Evolutionary conservation across 192 early-diverging fungal species (phyloP).

Genomic region (Oehlia diaphana): DNA sequence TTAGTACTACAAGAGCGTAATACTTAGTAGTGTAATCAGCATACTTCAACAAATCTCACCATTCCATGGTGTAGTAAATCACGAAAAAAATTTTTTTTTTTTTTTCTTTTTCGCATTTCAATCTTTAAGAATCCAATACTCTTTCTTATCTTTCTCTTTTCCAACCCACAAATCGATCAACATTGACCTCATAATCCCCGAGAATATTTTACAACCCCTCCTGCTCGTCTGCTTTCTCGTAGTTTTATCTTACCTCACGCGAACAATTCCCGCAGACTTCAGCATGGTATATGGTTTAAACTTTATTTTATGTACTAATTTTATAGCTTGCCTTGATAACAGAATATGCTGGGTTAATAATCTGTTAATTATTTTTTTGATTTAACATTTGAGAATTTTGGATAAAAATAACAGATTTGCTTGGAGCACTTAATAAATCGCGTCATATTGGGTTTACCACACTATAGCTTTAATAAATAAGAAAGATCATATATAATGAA

Average conservation of each 20-base stretch:
- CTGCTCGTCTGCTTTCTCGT: slow-evolving; percentile 32
- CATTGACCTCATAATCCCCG: slow-evolving; percentile 33
- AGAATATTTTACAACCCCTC: slow-evolving; percentile 27
- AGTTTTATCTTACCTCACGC: slow-evolving; percentile 19
- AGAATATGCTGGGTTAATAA: slow-evolving; percentile 5
- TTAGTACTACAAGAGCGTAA: slow-evolving; percentile 7
- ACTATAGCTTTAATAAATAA: neutral
- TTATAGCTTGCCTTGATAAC: neutral
- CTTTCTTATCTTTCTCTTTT: slow-evolving; percentile 3
- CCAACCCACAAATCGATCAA: slow-evolving; percentile 28
- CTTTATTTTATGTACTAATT: neutral
- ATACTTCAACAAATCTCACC: neutral
- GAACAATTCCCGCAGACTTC: slow-evolving; percentile 30
- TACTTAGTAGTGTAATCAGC: slow-evolving; percentile 3
- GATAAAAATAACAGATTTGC: neutral
- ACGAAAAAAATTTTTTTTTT: neutral
- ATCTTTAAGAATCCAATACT: slow-evolving; percentile 25
- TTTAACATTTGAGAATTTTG: neutral
- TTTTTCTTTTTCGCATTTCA: slow-evolving; percentile 9
- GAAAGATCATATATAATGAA: neutral
- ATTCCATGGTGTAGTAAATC: slow-evolving; percentile 17
- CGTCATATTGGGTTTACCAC: neutral
- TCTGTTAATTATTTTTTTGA: neutral
- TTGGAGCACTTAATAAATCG: neutral
- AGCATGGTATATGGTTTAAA: slow-evolving; percentile 26